Evolutionary conservation across 2,329 filamentous ascomycete species (phyloP).

Genomic region (Neofusicoccum parvum): DNA sequence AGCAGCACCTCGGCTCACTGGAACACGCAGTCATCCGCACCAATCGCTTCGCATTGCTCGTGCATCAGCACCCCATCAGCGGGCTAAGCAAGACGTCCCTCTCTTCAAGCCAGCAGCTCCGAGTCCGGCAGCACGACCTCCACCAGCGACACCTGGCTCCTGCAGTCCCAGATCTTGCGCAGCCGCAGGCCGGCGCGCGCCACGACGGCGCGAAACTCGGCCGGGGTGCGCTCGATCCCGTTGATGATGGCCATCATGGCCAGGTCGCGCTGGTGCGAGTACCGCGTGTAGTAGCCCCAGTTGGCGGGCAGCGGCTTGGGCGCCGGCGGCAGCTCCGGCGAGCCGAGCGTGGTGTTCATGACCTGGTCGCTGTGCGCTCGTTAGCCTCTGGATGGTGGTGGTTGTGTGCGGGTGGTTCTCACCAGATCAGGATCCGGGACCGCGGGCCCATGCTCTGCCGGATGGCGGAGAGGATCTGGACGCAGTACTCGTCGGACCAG

Average conservation of each 20-base stretch:
- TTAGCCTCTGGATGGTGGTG: too few relatives aligned
- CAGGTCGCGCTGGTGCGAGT: conserved; percentile 37
- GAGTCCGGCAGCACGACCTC: conserved; percentile 27
- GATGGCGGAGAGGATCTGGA: conserved; percentile 31
- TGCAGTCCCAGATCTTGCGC: conserved; percentile 36
- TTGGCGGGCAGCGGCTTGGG: conserved; percentile 39
- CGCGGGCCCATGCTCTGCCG: conserved; percentile 21
- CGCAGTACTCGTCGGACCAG: conserved; percentile 54
- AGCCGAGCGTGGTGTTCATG: conserved; percentile 40
- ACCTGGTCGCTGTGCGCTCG: conserved; percentile 33
- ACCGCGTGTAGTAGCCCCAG: conserved; percentile 38
- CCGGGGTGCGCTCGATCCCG: conserved; percentile 40
- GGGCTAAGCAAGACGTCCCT: too few relatives aligned
- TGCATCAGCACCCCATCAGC: too few relatives aligned
- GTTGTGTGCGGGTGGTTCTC: too few relatives aligned
- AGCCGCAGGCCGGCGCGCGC: conserved; percentile 34
- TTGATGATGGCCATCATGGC: conserved; percentile 41
- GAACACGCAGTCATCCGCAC: too few relatives aligned
- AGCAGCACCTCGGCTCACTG: too few relatives aligned
- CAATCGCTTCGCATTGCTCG: too few relatives aligned
- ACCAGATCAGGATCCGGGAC: conserved; percentile 23
- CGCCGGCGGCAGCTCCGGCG: conserved; percentile 31
- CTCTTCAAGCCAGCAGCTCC: background rate
- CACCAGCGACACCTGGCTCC: conserved; percentile 36
- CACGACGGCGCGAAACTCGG: conserved; percentile 33